Evolutionary conservation across 345 rosid species (phyloP).

Genomic region (Odontarrhena argentea): DNA sequence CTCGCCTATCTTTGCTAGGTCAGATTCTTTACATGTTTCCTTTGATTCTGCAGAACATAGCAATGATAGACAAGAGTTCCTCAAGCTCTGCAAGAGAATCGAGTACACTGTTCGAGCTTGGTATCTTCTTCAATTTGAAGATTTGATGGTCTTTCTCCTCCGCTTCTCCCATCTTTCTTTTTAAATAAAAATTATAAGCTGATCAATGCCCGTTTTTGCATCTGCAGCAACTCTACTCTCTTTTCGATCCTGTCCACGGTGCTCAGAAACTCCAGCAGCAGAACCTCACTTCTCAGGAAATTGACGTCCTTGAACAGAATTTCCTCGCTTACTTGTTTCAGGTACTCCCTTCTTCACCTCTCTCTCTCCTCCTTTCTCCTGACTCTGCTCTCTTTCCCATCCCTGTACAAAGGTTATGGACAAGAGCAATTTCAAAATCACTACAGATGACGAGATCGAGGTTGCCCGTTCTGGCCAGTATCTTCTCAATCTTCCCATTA

Average conservation of each 20-base stretch:
- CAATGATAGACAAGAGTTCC: slow-evolving; percentile 73
- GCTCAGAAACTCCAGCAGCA: slow-evolving; percentile 79
- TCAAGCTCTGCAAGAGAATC: slow-evolving; percentile 87
- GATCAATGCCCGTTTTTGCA: slow-evolving; percentile 6
- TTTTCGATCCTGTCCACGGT: slow-evolving; percentile 85
- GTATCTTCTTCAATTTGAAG: slow-evolving; percentile 93
- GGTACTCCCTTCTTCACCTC: slow-evolving; percentile 44
- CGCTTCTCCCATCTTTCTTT: neutral
- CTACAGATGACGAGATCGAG: slow-evolving; percentile 81
- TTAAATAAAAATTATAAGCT: no score
- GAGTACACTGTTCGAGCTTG: slow-evolving; percentile 97
- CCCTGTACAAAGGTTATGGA: slow-evolving; percentile 66
- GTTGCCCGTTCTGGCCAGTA: slow-evolving; percentile 91
- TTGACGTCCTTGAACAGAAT: slow-evolving; percentile 86
- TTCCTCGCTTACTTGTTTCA: slow-evolving; percentile 81
- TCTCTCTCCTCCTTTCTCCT: neutral
- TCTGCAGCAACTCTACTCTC: slow-evolving; percentile 88
- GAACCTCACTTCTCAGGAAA: slow-evolving; percentile 60
- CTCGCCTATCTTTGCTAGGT: slow-evolving; percentile 5
- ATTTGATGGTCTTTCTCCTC: slow-evolving; percentile 66
- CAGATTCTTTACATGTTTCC: neutral
- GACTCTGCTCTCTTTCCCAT: slow-evolving; percentile 8
- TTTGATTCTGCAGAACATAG: slow-evolving; percentile 56
- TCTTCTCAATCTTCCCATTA: slow-evolving; percentile 87
- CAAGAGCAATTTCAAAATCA: slow-evolving; percentile 90